These are phyloP conservation scores for Leccinum subgranulosum DNA, from an alignment of 768 basidiomycete species.

Conservation along the genomic window DNA sequence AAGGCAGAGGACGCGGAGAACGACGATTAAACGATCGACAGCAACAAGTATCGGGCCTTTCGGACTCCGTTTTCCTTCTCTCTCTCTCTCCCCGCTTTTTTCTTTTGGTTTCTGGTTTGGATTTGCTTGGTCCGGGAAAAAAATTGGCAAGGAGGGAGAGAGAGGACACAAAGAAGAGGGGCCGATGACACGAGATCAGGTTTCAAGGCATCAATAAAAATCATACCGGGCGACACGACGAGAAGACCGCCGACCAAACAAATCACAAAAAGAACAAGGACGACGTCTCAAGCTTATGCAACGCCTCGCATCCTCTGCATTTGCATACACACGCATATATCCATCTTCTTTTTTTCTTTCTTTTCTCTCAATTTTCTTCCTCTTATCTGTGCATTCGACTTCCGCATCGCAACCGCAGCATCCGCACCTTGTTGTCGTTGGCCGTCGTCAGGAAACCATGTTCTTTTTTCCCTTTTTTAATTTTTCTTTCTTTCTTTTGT, in stretches of 20 bases:
- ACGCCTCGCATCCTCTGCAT: neutral
- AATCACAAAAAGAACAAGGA: neutral
- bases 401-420: neutral
- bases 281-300: neutral
- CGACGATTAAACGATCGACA: constrained; percentile 15
- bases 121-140: constrained; percentile 10
- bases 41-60: neutral
- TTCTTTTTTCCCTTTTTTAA: neutral
- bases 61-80: neutral
- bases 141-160: constrained; percentile 19
- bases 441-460: neutral
- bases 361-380: neutral
- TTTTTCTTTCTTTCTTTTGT: neutral
- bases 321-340: neutral
- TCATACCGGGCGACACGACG: neutral
- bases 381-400: neutral
- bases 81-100: neutral
- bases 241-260: neutral
- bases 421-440: neutral
- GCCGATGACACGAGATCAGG: neutral
- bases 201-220: constrained; percentile 8
- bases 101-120: neutral
- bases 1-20: constrained; percentile 28
- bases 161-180: neutral
- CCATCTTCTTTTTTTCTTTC: no score